A percentile compares a stretch with the other conserved stretches of the same genome.
These are phyloP conservation scores for Russula brevipes DNA, from an alignment of 768 basidiomycete species.

Conservation along the genomic window DNA sequence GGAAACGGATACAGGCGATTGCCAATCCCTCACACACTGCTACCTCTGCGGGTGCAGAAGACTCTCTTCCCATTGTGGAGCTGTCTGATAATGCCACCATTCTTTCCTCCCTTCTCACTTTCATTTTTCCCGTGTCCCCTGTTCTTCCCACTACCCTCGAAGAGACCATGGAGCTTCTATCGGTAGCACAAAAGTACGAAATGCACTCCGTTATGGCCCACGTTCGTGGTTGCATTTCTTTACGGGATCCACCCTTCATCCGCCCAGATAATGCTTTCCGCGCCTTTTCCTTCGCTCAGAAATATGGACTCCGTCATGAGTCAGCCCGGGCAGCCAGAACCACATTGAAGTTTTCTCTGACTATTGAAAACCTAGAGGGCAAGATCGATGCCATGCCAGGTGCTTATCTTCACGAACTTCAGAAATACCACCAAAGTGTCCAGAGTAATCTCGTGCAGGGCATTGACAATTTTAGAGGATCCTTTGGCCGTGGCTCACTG, in stretches of 20 bases:
- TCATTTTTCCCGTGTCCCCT: background rate
- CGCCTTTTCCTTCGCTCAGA: conserved; percentile 1
- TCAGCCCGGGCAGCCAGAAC: background rate
- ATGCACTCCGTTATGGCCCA: background rate
- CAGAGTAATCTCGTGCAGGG: background rate
- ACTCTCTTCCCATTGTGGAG: background rate
- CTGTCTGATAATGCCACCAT: background rate
- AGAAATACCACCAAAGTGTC: conserved; percentile 8
- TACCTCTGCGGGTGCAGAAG: background rate
- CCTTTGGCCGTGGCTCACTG: background rate
- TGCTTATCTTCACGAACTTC: conserved; percentile 3
- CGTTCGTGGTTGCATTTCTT: background rate
- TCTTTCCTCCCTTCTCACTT: conserved; percentile 10
- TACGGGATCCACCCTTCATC: background rate
- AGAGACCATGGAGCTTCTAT: conserved; percentile 1
- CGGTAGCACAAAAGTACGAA: conserved; percentile 4
- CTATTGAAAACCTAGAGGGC: background rate
- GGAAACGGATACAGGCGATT: background rate
- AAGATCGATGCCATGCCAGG: background rate
- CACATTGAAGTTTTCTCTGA: background rate
- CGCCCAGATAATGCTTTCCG: background rate
- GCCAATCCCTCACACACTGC: background rate
- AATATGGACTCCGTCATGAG: conserved; percentile 1
- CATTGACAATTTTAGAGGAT: background rate
- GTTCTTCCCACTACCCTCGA: background rate